Evolutionary conservation across 345 rosid genomes (phyloP), one percentile per base, ranked within the genome.

Genomic region (Rhodamnia argentea): DNA sequence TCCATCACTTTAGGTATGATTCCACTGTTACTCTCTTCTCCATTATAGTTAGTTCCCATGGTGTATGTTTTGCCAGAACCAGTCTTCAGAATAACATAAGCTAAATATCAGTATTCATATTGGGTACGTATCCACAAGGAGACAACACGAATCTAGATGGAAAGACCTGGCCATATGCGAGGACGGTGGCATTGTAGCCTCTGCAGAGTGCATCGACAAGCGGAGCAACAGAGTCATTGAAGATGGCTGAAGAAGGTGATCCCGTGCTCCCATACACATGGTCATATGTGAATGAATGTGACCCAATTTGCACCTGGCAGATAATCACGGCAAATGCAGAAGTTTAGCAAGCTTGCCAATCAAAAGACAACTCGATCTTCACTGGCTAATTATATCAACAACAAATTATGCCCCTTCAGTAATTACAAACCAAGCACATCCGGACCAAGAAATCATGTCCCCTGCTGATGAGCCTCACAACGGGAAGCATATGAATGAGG

Each of bases 11-110:
- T 95, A 1, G 99, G 98, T 84, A 97, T 96, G 57, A 97, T 90
- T 3, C 98, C 98, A 54, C 84, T 84, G 54, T 85, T 93, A 52
- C 91, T 86, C 85, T 90, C 94, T 86, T 95, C 96, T 3, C 96
- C 97, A 20, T 88, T 87, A 83, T 95, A 96, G 86, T 94, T 96
- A 40, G 99, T 97, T 32, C 99, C 99, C 99, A 97, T 97, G 10
- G 98, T 97, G 55, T 94, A 97, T 0, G 99, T 96, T 86, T 97
- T 97, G 29, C 98, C 99, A 2, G 99, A 97, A 83, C 99, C 98
- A 29, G 99, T 97, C 99, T 97, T 85, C 82, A 83, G 32, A 27
- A 87, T 15, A 70, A 82, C 85, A 84, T 24, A 52, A 82, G 5
- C 15, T 85, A 52, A 60, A 16, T 51, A 56, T n/a, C 86, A 58